Percentiles rank a stretch among this genome's conserved stretches.
These are phyloP conservation scores for Skeletonema potamos DNA, from an alignment of 108 stramenopile genomes.

Conservation along the genomic window DNA sequence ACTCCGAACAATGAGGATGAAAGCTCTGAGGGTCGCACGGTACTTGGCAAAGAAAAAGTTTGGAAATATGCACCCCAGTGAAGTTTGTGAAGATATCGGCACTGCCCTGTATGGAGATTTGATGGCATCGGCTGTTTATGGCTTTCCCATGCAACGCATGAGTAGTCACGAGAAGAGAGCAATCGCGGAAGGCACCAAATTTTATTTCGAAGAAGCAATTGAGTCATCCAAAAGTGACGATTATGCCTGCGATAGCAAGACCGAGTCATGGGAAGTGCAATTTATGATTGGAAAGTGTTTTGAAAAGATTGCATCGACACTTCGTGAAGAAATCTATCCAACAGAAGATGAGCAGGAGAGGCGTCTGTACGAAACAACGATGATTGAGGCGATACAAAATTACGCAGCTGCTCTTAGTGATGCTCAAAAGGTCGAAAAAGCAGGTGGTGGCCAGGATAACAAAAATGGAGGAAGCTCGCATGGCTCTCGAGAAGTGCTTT, in stretches of 20 bases:
- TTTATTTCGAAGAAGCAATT: constrained; percentile 60
- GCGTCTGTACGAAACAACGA: constrained; percentile 66
- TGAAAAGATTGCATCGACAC: constrained; percentile 81
- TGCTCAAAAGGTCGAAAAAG: constrained; percentile 51
- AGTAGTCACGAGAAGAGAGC: constrained; percentile 55
- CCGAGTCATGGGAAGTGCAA: constrained; percentile 60
- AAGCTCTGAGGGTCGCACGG: constrained; percentile 58
- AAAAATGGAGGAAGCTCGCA: constrained; percentile 79
- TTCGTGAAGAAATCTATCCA: constrained; percentile 46
- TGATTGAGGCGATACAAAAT: constrained; percentile 53
- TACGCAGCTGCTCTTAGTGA: constrained; percentile 59
- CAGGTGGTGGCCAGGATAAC: constrained; percentile 47
- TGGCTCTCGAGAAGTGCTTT: constrained; percentile 71
- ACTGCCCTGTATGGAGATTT: constrained; percentile 64
- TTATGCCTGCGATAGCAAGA: constrained; percentile 36
- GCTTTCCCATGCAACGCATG: constrained; percentile 70
- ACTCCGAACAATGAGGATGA: constrained; percentile 54
- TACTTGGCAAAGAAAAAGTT: constrained; percentile 37
- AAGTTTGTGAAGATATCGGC: constrained; percentile 70
- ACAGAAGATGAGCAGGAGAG: background rate
- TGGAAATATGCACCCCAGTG: constrained; percentile 49
- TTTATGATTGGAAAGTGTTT: constrained; percentile 87
- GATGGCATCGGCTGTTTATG: constrained; percentile 76
- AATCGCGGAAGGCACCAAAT: constrained; percentile 56
- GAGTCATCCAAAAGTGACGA: constrained; percentile 30